phyloP scores from a whole-genome alignment of 768 basidiomycete genomes.

The Sporobolomyces roseus region DNA sequence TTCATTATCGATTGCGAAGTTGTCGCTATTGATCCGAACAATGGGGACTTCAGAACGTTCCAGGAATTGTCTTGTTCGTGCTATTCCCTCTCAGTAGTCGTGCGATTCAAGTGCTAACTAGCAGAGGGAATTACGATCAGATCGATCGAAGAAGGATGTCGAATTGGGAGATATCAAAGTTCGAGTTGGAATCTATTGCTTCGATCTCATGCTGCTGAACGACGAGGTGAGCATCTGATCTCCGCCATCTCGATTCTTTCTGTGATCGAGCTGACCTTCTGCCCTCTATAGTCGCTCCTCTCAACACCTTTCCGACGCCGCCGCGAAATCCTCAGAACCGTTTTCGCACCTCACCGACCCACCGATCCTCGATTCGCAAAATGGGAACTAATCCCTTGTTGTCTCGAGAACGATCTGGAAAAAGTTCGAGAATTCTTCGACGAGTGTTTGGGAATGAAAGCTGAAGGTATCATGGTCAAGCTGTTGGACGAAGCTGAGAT shows the following conservation, averaged over 20 bases:
- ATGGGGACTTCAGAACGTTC: constrained; percentile 67
- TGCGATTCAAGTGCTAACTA: background rate
- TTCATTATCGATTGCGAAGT: constrained; percentile 77
- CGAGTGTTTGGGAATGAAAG: constrained; percentile 61
- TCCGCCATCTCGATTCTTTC: background rate
- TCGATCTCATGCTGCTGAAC: constrained; percentile 84
- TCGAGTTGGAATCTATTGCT: constrained; percentile 75
- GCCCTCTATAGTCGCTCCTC: constrained; percentile 59
- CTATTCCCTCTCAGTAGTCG: background rate
- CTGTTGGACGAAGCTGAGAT: constrained; percentile 59
- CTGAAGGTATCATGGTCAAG: constrained; percentile 96
- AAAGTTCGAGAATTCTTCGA: constrained; percentile 71
- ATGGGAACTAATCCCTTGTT: constrained; percentile 56
- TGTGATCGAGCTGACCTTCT: background rate
- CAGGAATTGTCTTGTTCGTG: constrained; percentile 67
- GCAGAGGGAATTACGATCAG: background rate
- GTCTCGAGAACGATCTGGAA: constrained; percentile 59
- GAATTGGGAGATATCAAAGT: constrained; percentile 68
- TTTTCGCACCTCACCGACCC: constrained; percentile 59
- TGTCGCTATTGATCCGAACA: constrained; percentile 69
- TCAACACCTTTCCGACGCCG: constrained; percentile 66
- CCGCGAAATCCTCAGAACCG: constrained; percentile 60
- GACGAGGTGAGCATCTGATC: constrained; percentile 60
- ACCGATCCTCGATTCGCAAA: constrained; percentile 57
- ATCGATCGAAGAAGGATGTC: constrained; percentile 76